A percentile compares a stretch with the other conserved stretches of the same genome.
These are phyloP conservation scores for Cladophialophora chaetospira DNA, from an alignment of 2,329 filamentous ascomycete species.

Conservation along the genomic window DNA sequence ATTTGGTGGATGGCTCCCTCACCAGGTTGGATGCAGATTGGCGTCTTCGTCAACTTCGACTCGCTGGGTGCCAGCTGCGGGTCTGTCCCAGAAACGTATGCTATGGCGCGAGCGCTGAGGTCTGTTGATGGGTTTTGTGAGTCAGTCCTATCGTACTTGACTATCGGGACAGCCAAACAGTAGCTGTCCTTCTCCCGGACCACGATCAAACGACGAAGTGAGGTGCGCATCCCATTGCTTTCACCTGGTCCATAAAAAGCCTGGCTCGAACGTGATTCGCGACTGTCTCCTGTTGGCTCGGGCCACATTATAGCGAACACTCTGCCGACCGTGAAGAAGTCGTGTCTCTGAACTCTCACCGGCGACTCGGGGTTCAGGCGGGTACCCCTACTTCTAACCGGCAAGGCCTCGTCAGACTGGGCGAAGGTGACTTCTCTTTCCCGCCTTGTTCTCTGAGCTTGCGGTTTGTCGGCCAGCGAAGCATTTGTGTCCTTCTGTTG, in stretches of 20 bases:
- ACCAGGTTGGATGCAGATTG: slow-evolving; percentile 40
- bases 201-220: slow-evolving; percentile 36
- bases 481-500: too few relatives aligned
- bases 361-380: too few relatives aligned
- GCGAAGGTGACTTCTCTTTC: too few relatives aligned
- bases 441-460: too few relatives aligned
- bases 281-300: slow-evolving; percentile 22
- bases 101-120: slow-evolving; percentile 41
- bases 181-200: slow-evolving; percentile 34
- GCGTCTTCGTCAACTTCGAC: slow-evolving; percentile 39
- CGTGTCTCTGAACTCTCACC: too few relatives aligned
- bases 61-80: slow-evolving; percentile 34
- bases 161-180: slow-evolving; percentile 42
- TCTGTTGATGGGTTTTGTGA: slow-evolving; percentile 38
- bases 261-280: not conserved
- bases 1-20: slow-evolving; percentile 34
- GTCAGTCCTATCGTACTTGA: slow-evolving; percentile 43
- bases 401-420: too few relatives aligned
- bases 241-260: slow-evolving; percentile 16
- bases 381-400: too few relatives aligned
- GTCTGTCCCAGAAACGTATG: slow-evolving; percentile 37
- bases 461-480: too few relatives aligned
- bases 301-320: slow-evolving; percentile 40
- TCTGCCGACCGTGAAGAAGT: slow-evolving; percentile 20
- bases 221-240: slow-evolving; percentile 9